Base-by-base conservation (phyloP, 2,329 filamentous ascomycete species). In the Sphaerulina vaccinii region DNA sequence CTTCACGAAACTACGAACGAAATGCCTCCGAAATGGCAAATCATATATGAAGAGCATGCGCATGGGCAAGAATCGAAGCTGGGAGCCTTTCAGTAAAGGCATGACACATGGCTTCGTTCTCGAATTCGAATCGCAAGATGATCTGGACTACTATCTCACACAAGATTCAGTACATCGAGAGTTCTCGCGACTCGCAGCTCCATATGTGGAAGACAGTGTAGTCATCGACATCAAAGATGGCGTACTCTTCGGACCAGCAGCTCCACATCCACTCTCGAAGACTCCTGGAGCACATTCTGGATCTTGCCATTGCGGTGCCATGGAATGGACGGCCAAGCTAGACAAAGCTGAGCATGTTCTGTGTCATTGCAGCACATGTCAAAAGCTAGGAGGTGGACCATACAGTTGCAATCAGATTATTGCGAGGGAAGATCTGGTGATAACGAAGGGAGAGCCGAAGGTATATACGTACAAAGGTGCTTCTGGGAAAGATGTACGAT, bases 371-470 rank as follows among this genome's bases (percentile, higher is more conserved):
- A 54, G 58, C 15, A 70, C 68, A 3, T 70, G 69, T 38, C 67
- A 70, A 54, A 66, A 66, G 38, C 51, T 70, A 8, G 65, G 64
- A 3, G 68, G 68, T 15, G 67, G 65, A 7, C 67, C 65, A 22
- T 71, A 70, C 40, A 65, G 61, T 11, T 70, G 67, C 55, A 70
- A 70, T 44, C 64, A 70, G 29, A 70, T 70, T 27, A 65, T 71
- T 44, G 54, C 63, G 16, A 56, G 53, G 23, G 65, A 63, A 3
- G 60, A 64, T 21, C 48, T 70, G 16, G 51, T 45, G 11, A 60
- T 70, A 2, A 56, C 62, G 13, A 55, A 51, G 24, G 68, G 67
- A 10, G 46, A 60, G 16, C 62, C 63, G 23, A 62, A 57, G 2
- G 59, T 63, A 29, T 70, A 70, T 51, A 63, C 59, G 1, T 70